Evolutionary conservation across 495 filamentous ascomycete genomes (phyloP).

Genomic region (Pyronema domesticum): DNA sequence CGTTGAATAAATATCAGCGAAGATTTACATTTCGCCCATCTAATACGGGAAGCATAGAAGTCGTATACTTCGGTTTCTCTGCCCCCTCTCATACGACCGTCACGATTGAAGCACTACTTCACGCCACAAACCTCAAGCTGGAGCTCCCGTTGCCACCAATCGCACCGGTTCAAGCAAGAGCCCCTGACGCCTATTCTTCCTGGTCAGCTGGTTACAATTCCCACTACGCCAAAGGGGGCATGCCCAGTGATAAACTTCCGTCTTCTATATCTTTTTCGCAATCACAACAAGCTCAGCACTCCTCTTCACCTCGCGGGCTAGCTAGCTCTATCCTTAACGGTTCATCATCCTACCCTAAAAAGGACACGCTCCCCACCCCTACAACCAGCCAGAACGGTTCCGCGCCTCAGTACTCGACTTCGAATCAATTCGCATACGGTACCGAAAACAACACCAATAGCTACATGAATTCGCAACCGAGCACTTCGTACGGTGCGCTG

Average conservation of each 20-base stretch:
- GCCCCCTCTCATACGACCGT: neutral
- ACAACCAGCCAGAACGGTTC: slow-evolving; percentile 26
- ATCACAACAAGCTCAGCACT: slow-evolving; percentile 28
- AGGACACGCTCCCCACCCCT: slow-evolving; percentile 5
- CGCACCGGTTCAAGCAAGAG: slow-evolving; percentile 78
- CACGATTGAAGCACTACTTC: slow-evolving; percentile 1
- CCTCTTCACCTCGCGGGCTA: slow-evolving; percentile 39
- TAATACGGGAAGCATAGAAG: slow-evolving; percentile 1
- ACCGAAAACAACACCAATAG: slow-evolving; percentile 25
- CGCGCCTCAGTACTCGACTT: slow-evolving; percentile 32
- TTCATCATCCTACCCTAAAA: neutral
- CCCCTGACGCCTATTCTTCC: slow-evolving; percentile 42
- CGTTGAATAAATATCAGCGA: slow-evolving; percentile 3
- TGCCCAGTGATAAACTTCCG: slow-evolving; percentile 60
- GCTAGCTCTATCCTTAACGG: slow-evolving; percentile 37
- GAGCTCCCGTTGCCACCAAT: slow-evolving; percentile 67
- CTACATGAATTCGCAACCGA: slow-evolving; percentile 32
- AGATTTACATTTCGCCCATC: neutral
- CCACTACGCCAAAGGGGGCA: slow-evolving; percentile 35
- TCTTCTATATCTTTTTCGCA: slow-evolving; percentile 50
- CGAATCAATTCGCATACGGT: slow-evolving; percentile 29
- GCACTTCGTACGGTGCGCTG: slow-evolving; percentile 51
- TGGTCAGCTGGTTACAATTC: slow-evolving; percentile 40
- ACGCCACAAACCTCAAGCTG: slow-evolving; percentile 68
- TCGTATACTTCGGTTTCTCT: neutral